Evolutionary conservation across 2,329 filamentous ascomycete species (phyloP).

Genomic region (Tothia fuscella): DNA sequence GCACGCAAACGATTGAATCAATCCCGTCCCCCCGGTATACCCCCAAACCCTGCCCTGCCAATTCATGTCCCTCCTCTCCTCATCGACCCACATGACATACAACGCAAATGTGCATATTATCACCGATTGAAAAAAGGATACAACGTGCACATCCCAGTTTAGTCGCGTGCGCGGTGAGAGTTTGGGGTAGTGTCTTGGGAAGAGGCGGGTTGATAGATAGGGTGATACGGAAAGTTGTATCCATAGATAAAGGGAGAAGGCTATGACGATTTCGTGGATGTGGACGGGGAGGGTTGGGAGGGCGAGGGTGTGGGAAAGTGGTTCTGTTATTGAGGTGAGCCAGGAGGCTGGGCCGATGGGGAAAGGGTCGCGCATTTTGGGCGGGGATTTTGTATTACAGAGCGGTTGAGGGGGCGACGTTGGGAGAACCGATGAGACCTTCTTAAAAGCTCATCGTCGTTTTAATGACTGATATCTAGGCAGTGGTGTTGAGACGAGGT

Average conservation of each 20-base stretch:
- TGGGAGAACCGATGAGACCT: too few relatives aligned
- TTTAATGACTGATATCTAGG: too few relatives aligned
- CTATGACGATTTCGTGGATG: constrained; percentile 61
- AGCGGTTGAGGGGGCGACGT: too few relatives aligned
- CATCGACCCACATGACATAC: constrained; percentile 58
- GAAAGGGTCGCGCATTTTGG: constrained; percentile 69
- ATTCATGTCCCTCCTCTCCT: constrained; percentile 54
- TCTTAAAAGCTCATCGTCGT: too few relatives aligned
- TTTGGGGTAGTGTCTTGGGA: constrained; percentile 50
- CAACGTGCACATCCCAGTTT: constrained; percentile 80
- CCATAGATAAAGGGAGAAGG: constrained; percentile 55
- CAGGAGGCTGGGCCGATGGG: constrained; percentile 46
- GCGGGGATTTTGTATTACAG: too few relatives aligned
- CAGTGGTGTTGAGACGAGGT: too few relatives aligned
- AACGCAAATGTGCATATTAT: constrained; percentile 63
- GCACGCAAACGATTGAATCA: constrained; percentile 64
- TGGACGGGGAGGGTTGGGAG: constrained; percentile 61
- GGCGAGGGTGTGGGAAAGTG: constrained; percentile 48
- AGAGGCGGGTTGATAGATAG: constrained; percentile 47
- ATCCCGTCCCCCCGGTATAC: constrained; percentile 58
- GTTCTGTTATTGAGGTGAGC: constrained; percentile 45
- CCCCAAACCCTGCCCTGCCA: constrained; percentile 62
- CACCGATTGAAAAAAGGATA: constrained; percentile 66
- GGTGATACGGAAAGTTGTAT: constrained; percentile 58
- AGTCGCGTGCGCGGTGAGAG: constrained; percentile 53